Conservation (phyloP, 176 grass and related monocot genomes). For the Oryza rufipogon region DNA sequence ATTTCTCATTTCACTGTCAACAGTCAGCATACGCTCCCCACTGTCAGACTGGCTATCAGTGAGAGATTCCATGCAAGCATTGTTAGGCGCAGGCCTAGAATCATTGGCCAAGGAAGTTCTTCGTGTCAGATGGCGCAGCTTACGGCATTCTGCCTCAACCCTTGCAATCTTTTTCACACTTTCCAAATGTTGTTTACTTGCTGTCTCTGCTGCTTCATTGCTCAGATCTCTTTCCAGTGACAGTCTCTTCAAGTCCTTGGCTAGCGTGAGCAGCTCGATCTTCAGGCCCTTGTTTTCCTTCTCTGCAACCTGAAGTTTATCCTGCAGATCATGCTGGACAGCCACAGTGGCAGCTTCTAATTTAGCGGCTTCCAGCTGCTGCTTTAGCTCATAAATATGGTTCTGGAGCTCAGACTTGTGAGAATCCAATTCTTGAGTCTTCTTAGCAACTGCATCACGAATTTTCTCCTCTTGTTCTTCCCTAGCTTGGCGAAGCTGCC, state of each 20-base stretch:
- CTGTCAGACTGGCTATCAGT: conserved; percentile 86
- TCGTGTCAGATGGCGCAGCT: conserved; percentile 51
- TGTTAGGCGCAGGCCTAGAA: conserved; percentile 44
- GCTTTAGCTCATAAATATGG: conserved; percentile 54
- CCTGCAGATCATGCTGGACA: conserved; percentile 48
- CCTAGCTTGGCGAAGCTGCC: conserved; percentile 80
- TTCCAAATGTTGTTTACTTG: conserved; percentile 90
- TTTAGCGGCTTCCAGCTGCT: conserved; percentile 54
- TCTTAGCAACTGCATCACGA: conserved; percentile 51
- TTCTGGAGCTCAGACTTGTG: conserved; percentile 60
- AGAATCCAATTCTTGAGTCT: conserved; percentile 54
- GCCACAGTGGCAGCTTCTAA: conserved; percentile 18
- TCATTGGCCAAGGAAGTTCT: conserved; percentile 50
- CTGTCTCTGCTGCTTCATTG: conserved; percentile 90
- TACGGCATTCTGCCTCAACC: conserved; percentile 85
- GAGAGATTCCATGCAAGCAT: conserved; percentile 63
- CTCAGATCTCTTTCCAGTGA: conserved; percentile 80
- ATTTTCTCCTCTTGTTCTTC: conserved; percentile 88
- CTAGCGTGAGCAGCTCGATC: conserved; percentile 44
- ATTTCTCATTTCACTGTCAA: conserved; percentile 67
- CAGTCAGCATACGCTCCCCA: conserved; percentile 63
- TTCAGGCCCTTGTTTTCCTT: conserved; percentile 80
- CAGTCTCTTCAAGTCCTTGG: conserved; percentile 64
- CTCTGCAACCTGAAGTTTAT: conserved; percentile 58
- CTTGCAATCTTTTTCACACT: conserved; percentile 80